Evolutionary conservation across 2,329 filamentous ascomycete genomes (phyloP).

Genomic region (Colletotrichum magnum): DNA sequence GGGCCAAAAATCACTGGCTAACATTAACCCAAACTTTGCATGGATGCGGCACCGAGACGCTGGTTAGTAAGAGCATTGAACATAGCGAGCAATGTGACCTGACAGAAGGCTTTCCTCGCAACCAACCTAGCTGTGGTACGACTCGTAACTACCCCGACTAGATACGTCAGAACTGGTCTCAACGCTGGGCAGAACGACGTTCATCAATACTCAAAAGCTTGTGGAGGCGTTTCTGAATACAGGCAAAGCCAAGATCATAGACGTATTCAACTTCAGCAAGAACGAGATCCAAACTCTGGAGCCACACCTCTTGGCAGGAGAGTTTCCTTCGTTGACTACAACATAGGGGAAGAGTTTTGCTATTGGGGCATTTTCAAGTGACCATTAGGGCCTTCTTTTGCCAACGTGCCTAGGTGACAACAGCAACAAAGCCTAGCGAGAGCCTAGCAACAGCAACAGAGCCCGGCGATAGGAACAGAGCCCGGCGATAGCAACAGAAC

Average conservation of each 20-base stretch:
- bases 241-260: slow-evolving; percentile 49
- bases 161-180: slow-evolving; percentile 45
- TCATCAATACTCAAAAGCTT: slow-evolving; percentile 49
- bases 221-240: slow-evolving; percentile 48
- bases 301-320: slow-evolving; percentile 47
- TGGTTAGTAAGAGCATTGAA: slow-evolving; percentile 45
- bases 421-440: too few species aligned
- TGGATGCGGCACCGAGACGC: slow-evolving; percentile 41
- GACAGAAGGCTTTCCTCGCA: slow-evolving; percentile 48
- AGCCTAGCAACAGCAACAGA: too few species aligned
- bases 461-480: too few species aligned
- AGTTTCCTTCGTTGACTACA: too few species aligned
- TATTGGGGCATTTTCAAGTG: too few species aligned
- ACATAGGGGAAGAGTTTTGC: too few species aligned
- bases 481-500: too few species aligned
- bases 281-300: slow-evolving; percentile 54
- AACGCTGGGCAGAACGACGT: slow-evolving; percentile 44
- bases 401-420: too few species aligned
- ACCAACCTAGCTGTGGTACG: slow-evolving; percentile 50
- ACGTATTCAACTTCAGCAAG: slow-evolving; percentile 70
- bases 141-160: slow-evolving; percentile 44
- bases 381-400: too few species aligned
- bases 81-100: slow-evolving; percentile 42
- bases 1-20: neutral
- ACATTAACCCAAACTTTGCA: too few species aligned